Evolutionary conservation across 192 early-diverging fungal species (phyloP), one percentile per base, ranked within the genome.

Genomic region (Gaertneriomyces sp.): DNA sequence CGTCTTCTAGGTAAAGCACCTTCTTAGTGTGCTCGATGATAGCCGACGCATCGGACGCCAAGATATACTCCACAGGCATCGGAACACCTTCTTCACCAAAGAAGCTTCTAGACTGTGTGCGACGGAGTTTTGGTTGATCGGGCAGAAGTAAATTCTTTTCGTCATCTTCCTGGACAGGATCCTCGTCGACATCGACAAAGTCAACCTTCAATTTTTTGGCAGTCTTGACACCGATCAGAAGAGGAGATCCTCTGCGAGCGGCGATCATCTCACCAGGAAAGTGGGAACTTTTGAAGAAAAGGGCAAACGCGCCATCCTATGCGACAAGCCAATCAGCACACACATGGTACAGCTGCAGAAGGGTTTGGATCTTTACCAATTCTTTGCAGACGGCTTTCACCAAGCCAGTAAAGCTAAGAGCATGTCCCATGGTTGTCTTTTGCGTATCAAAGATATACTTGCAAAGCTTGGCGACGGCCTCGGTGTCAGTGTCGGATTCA

Each of bases 401-500:
- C 20, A 87, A 71, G 3, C 68, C 61, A 5, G 85, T 80, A 61
- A 87, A 87, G 7, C 75, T 72, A 51, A 80, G 44, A 6, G 70
- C 42, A 10, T 73, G 75, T 8, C 70, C 72, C 55, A 60, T 60
- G 53, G 73, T 72, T 40, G 62, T 61, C 71, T 84, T 84, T 56
- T 84, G 82, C 20, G 76, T 72, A 60, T 87, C 85, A 52, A 78
- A 87, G 55, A 87, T 73, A 68, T 87, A 87, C 68, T 87, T 87
- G 41, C 76, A 75, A 51, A 87, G 66, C 71, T 87, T 87, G 39
- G 85, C 85, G 60, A 86, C 71, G 56, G 62, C 64, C 68, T 87
- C 85, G 10, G 85, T 87, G 61, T 87, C 85, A n/a, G 85, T 87
- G 71, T 87, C 85, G 25, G 72, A 75, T 74, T 96, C 93, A 74